Evolutionary conservation across 2,329 filamentous ascomycete genomes (phyloP), one percentile per base, ranked within the genome.

Genomic region (Diaporthe velutina): DNA sequence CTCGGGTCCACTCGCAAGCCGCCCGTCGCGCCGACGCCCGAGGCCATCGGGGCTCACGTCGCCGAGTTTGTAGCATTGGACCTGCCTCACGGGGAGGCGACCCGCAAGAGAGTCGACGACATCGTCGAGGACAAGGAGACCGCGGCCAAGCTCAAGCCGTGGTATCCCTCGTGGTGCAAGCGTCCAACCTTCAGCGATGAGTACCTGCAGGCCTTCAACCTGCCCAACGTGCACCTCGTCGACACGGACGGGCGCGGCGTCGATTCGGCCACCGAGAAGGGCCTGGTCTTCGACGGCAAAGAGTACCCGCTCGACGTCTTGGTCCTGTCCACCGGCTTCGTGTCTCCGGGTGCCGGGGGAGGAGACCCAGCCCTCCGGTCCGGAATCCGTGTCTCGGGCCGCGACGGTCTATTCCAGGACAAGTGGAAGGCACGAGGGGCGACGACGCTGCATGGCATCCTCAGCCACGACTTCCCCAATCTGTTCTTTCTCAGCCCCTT

Each of bases 221-320:
- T 79, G 40, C 81, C 85, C 0, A 88, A 91, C 77, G 91, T 93
- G 4, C 84, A 85, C 8, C 86, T 93, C 0, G 83, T 93, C 22
- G 90, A 93, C 79, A 93, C 90, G 0, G 81, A 88, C 40, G 89
- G 88, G 6, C 84, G 86, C 75, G 89, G 90, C 9, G 80, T 91
- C 3, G 83, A 86, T 4, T 75, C 80, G 3, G 80, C 88, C 9
- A 90, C 87, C 0, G 72, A 80, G n/a, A 79, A 74, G 7, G 88
- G 88, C 0, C 78, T 92, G 4, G 81, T 90, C 0, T 86, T 85
- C 6, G 84, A 83, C 57, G 87, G 84, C 15, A 80, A 83, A 33
- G 86, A 89, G 60, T 88, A 90, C 77, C 82, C 85, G 1, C 76
- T 88, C 13, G 83, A 80, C 74, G 79, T 78, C 77, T 80, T 84